Evolutionary conservation across 1,284 basidiomycete species (phyloP).

Genomic region (Polyporus tsugae): DNA sequence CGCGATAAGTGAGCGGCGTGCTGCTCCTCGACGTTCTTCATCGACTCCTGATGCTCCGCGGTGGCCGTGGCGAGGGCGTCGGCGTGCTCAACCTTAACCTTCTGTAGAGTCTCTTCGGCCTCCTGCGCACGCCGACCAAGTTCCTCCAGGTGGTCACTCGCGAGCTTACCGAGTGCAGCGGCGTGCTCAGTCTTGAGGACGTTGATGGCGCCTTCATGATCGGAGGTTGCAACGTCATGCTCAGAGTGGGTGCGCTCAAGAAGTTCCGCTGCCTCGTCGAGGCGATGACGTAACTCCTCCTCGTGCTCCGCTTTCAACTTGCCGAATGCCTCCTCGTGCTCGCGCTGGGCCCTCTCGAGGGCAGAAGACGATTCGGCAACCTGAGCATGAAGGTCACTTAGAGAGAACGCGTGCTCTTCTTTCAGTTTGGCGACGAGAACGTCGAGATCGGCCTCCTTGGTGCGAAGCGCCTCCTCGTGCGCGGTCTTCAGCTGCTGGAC

Average conservation of each 20-base stretch:
- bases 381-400: constrained; percentile 40
- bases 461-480: constrained; percentile 61
- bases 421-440: constrained; percentile 53
- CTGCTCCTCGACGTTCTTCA: constrained; percentile 70
- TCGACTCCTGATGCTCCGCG: constrained; percentile 60
- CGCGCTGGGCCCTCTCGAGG: constrained; percentile 40
- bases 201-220: constrained; percentile 64
- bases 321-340: constrained; percentile 47
- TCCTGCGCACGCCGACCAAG: constrained; percentile 41
- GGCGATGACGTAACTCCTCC: constrained; percentile 42
- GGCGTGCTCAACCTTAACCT: constrained; percentile 56
- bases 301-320: constrained; percentile 48
- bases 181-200: constrained; percentile 67
- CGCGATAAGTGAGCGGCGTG: constrained; percentile 61
- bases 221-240: constrained; percentile 58
- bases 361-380: constrained; percentile 41
- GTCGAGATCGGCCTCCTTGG: constrained; percentile 62
- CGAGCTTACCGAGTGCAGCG: constrained; percentile 64
- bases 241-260: constrained; percentile 52
- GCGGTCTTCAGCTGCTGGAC: constrained; percentile 55
- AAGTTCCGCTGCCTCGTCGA: constrained; percentile 37
- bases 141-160: constrained; percentile 50
- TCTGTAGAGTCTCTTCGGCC: constrained; percentile 47
- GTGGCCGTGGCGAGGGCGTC: constrained; percentile 55
- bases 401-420: constrained; percentile 48